Conservation (phyloP, 306 rosid species). For the Acacia acuminata region DNA sequence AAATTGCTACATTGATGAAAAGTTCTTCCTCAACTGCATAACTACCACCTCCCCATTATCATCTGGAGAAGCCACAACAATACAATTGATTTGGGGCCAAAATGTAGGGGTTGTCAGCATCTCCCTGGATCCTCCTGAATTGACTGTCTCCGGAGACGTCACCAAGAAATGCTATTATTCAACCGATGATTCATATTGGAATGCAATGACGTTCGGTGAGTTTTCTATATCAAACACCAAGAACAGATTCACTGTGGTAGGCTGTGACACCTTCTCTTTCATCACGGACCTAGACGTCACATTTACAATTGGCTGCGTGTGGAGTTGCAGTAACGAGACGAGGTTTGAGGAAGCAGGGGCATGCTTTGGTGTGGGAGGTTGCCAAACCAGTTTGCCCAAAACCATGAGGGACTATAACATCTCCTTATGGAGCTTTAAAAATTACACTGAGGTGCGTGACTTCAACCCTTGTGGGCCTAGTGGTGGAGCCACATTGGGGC, state of each 20-base stretch:
- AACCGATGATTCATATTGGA: rapidly evolving
- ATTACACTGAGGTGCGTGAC: rapidly evolving
- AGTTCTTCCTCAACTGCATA: too few relatives aligned
- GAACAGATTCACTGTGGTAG: background rate
- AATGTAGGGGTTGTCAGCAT: too few relatives aligned
- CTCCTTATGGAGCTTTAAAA: rapidly evolving
- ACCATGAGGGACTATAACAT: background rate
- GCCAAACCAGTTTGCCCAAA: background rate
- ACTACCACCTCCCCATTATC: too few relatives aligned
- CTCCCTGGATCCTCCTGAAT: too few relatives aligned
- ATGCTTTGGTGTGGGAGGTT: constrained; percentile 4
- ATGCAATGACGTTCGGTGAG: rapidly evolving
- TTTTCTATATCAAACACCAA: background rate
- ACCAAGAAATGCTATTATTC: background rate
- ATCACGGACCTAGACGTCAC: background rate
- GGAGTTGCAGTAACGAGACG: background rate
- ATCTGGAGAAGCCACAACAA: too few relatives aligned
- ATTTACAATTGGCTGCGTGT: background rate
- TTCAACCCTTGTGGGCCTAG: constrained; percentile 43
- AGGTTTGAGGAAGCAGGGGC: background rate
- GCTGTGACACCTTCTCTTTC: background rate
- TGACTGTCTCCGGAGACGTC: too few relatives aligned
- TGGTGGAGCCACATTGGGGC: too few relatives aligned
- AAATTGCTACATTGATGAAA: too few relatives aligned
- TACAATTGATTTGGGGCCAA: too few relatives aligned